Evolutionary conservation across 495 filamentous ascomycete species (phyloP).

Genomic region (Corynascus novoguineensis): DNA sequence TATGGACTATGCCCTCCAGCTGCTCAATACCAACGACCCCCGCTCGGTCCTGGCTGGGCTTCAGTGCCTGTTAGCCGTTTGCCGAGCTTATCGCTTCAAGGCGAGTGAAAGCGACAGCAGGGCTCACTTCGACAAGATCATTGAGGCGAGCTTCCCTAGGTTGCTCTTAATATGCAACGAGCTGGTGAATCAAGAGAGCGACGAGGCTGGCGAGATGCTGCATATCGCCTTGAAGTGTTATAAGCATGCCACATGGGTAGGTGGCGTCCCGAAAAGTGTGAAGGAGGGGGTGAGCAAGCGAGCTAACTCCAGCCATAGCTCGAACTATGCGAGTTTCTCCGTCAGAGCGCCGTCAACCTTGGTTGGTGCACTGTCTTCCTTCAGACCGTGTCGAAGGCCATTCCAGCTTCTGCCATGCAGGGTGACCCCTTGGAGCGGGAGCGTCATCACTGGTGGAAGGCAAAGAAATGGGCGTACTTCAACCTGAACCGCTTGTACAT

Average conservation of each 20-base stretch:
- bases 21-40: slow-evolving; percentile 77
- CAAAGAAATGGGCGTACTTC: slow-evolving; percentile 98
- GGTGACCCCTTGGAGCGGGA: slow-evolving; percentile 86
- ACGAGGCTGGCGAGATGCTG: slow-evolving; percentile 95
- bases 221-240: slow-evolving; percentile 90
- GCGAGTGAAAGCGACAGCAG: slow-evolving; percentile 62
- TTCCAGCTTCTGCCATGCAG: slow-evolving; percentile 68
- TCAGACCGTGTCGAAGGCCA: slow-evolving; percentile 76
- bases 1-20: slow-evolving; percentile 80
- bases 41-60: slow-evolving; percentile 84
- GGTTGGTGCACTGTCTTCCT: slow-evolving; percentile 95
- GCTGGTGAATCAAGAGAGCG: slow-evolving; percentile 80
- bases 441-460: slow-evolving; percentile 97
- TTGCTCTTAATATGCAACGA: slow-evolving; percentile 79
- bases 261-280: slow-evolving; percentile 33
- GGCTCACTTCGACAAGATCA: slow-evolving; percentile 87
- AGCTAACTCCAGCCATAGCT: slow-evolving; percentile 49
- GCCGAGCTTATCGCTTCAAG: slow-evolving; percentile 92
- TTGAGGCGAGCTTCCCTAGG: slow-evolving; percentile 86
- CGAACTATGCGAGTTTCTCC: slow-evolving; percentile 72
- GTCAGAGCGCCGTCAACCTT: slow-evolving; percentile 74
- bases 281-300: neutral
- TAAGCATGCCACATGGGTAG: slow-evolving; percentile 94
- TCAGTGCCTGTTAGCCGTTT: slow-evolving; percentile 89
- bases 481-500: slow-evolving; percentile 95